Evolutionary conservation across 495 filamentous ascomycete species (phyloP), one percentile per base, ranked within the genome.

Genomic region (Amniculicola lignicola): DNA sequence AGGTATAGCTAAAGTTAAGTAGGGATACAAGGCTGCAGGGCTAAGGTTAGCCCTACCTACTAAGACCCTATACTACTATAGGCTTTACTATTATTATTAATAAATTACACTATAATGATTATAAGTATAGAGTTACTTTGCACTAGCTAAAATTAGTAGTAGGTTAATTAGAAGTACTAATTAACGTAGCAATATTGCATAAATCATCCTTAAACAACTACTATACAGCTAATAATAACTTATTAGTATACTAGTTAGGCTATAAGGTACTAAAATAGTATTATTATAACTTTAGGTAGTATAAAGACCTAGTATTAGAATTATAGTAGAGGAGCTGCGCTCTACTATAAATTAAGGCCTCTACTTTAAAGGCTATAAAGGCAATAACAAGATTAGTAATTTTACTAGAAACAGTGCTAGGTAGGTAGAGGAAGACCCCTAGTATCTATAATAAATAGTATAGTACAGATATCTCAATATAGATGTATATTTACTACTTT

Each of bases 81-180:
- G 27, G 29, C 29, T 25, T 15, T 46, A 46, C 42, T 27, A 28
- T 27, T 27, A 46, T 7, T 46, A 46, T 25, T 25, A 39, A 14
- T 14, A 10, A 2, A 46, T 10, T 46, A 9, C 24, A 46, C 29
- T 5, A 46, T 21, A 25, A 27, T 27, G 29, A 25, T 27, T 25
- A 25, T 46, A n/a, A n/a, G n/a, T n/a, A n/a, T n/a, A n/a, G n/a
- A n/a, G n/a, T n/a, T n/a, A n/a, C n/a, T n/a, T n/a, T n/a, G n/a
- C n/a, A n/a, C n/a, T n/a, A n/a, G n/a, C n/a, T n/a, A n/a, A n/a
- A n/a, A n/a, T n/a, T n/a, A n/a, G n/a, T n/a, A n/a, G n/a, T 10
- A 25, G 42, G 42, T 12, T 28, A 5, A 46, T 28, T 40, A 18
- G 37, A 40, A 18, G 37, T 40, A 40, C 37, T 40, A 6, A 40